Conservation (phyloP, 2,329 filamentous ascomycete genomes). For the Neophaeococcomyces mojaviensis region DNA sequence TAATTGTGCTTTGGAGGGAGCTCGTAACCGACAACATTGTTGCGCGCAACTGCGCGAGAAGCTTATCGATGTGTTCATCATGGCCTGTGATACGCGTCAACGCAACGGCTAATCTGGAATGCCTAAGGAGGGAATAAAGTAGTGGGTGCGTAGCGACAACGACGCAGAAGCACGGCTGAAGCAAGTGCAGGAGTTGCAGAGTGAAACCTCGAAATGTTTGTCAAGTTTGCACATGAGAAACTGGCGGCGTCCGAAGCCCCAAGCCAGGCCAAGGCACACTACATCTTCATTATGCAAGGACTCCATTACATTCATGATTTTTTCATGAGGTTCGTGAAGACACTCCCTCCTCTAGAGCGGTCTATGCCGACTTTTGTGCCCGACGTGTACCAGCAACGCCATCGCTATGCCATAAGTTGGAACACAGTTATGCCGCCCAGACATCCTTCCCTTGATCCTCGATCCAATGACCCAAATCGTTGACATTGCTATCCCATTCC, state of each 20-base stretch:
- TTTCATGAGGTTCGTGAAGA: background rate
- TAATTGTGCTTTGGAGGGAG: background rate
- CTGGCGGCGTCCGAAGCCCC: too few relatives aligned
- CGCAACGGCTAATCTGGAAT: background rate
- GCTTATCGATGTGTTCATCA: background rate
- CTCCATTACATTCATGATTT: too few relatives aligned
- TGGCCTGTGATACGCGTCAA: too few relatives aligned
- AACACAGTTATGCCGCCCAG: slow-evolving; percentile 63
- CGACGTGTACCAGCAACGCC: slow-evolving; percentile 14
- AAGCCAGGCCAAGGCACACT: too few relatives aligned
- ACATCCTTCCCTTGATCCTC: slow-evolving; percentile 90
- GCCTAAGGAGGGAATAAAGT: background rate
- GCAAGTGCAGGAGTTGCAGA: background rate
- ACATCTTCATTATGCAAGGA: too few relatives aligned
- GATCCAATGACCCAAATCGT: slow-evolving; percentile 94
- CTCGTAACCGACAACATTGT: slow-evolving; percentile 1
- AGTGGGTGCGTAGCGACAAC: background rate
- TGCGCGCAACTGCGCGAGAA: slow-evolving; percentile 2
- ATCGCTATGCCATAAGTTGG: slow-evolving; percentile 13
- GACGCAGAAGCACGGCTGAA: background rate
- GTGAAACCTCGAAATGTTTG: background rate
- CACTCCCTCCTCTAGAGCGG: slow-evolving; percentile 4
- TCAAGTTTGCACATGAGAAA: background rate
- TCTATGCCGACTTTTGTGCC: background rate
- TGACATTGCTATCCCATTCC: slow-evolving; percentile 95